phyloP scores from a whole-genome alignment of 2,329 filamentous ascomycete species.

The Hymenoscyphus albidus region DNA sequence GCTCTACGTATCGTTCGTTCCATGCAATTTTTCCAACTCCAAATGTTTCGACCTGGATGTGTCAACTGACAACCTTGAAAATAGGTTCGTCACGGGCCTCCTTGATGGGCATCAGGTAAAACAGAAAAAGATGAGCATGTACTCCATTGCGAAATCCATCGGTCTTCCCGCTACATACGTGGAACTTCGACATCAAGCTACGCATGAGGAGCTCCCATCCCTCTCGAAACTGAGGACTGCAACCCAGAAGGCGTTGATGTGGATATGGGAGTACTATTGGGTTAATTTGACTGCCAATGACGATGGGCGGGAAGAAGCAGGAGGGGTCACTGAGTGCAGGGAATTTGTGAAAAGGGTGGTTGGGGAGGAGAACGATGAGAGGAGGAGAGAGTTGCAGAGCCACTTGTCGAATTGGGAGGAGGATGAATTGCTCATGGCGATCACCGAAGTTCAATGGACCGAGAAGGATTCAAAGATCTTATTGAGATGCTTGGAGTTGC shows the following conservation, averaged over 20 bases:
- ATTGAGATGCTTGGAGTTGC: conserved; percentile 38
- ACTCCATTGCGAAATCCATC: conserved; percentile 63
- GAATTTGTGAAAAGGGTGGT: conserved; percentile 22
- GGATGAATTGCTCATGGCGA: conserved; percentile 23
- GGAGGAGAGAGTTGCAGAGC: conserved; percentile 18
- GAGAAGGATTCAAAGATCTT: conserved; percentile 21
- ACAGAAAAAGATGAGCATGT: conserved; percentile 67
- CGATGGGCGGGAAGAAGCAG: background rate
- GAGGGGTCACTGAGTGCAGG: conserved; percentile 23
- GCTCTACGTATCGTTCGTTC: background rate
- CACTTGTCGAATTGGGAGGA: conserved; percentile 17
- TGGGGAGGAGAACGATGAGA: conserved; percentile 25
- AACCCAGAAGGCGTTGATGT: conserved; percentile 66
- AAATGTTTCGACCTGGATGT: background rate
- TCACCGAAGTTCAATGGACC: conserved; percentile 24
- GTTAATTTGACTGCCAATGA: conserved; percentile 38
- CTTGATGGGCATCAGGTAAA: conserved; percentile 70
- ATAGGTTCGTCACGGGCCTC: conserved; percentile 74
- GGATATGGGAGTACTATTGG: conserved; percentile 94
- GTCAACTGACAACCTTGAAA: background rate
- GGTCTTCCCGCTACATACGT: conserved; percentile 76
- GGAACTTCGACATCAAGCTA: conserved; percentile 83
- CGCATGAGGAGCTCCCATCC: conserved; percentile 81
- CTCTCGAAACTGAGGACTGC: conserved; percentile 68
- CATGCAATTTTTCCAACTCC: background rate